Evolutionary conservation across 768 basidiomycete genomes (phyloP).

Genomic region (Agrocybe praecox): DNA sequence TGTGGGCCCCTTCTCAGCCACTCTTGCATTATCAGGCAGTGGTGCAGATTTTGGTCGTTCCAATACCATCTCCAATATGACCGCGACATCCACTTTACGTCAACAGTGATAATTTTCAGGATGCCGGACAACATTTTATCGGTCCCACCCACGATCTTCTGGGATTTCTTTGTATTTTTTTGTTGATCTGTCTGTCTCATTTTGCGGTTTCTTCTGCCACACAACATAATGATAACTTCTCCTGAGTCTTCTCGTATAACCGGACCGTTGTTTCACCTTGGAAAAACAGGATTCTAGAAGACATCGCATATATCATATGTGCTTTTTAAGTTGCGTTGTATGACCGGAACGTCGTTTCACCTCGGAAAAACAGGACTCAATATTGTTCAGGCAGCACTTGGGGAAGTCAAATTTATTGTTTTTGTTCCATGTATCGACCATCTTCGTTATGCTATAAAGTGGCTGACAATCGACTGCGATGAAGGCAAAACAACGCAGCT

Average conservation of each 20-base stretch:
- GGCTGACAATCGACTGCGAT: neutral
- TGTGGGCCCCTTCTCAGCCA: constrained; percentile 8
- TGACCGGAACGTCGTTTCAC: constrained; percentile 14
- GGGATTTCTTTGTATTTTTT: constrained; percentile 14
- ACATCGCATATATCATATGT: no score
- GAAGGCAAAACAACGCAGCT: neutral
- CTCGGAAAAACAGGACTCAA: constrained; percentile 19
- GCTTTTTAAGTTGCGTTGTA: neutral
- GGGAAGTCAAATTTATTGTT: constrained; percentile 4
- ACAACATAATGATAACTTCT: constrained; percentile 15
- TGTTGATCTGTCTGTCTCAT: constrained; percentile 16
- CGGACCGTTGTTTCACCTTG: neutral
- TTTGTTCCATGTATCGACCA: neutral
- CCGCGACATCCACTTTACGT: constrained; percentile 3
- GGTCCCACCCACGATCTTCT: constrained; percentile 10
- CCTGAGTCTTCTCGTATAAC: constrained; percentile 4
- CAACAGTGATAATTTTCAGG: constrained; percentile 5
- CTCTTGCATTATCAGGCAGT: constrained; percentile 14
- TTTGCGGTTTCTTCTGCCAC: constrained; percentile 19
- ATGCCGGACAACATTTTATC: constrained; percentile 2
- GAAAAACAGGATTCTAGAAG: no score
- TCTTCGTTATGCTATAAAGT: constrained; percentile 2
- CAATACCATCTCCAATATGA: neutral
- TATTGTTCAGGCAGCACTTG: neutral
- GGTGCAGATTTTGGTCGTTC: constrained; percentile 8